Evolutionary conservation across 208 protist species (phyloP).

Genomic region (Crithidia fasciculata): DNA sequence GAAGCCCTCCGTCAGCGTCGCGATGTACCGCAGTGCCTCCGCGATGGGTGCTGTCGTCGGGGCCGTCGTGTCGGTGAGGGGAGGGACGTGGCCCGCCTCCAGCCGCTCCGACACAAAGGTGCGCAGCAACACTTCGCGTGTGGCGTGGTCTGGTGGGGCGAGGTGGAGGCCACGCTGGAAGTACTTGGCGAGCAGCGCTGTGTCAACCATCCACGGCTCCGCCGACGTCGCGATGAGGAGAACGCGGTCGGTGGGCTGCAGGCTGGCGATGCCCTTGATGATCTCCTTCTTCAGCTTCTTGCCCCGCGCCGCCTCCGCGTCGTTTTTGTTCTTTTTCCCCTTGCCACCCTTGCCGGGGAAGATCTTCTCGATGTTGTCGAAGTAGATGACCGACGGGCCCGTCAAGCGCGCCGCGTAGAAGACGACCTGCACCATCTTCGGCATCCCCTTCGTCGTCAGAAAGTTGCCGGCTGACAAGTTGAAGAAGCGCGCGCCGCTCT

Average conservation of each 20-base stretch:
- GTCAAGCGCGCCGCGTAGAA: constrained; percentile 92
- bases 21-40: constrained; percentile 67
- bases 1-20: constrained; percentile 79
- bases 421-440: constrained; percentile 84
- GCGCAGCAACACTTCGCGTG: constrained; percentile 75
- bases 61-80: constrained; percentile 20
- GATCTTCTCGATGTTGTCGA: constrained; percentile 92
- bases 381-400: constrained; percentile 93
- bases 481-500: constrained; percentile 91
- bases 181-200: constrained; percentile 51
- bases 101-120: constrained; percentile 45
- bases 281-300: constrained; percentile 94
- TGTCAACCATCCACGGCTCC: constrained; percentile 81
- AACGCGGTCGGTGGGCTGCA: constrained; percentile 90
- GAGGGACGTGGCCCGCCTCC: constrained; percentile 7
- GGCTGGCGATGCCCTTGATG: constrained; percentile 67
- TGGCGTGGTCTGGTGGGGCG: constrained; percentile 87
- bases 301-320: constrained; percentile 64
- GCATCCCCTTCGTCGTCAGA: constrained; percentile 61
- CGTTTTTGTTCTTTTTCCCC: constrained; percentile 65
- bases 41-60: constrained; percentile 14
- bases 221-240: constrained; percentile 82
- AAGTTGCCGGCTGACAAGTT: constrained; percentile 92
- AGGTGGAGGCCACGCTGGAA: constrained; percentile 86
- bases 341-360: constrained; percentile 64